phyloP scores from a whole-genome alignment of 2,329 filamentous ascomycete genomes.

The Arthrobotrys pseudoclavata region DNA sequence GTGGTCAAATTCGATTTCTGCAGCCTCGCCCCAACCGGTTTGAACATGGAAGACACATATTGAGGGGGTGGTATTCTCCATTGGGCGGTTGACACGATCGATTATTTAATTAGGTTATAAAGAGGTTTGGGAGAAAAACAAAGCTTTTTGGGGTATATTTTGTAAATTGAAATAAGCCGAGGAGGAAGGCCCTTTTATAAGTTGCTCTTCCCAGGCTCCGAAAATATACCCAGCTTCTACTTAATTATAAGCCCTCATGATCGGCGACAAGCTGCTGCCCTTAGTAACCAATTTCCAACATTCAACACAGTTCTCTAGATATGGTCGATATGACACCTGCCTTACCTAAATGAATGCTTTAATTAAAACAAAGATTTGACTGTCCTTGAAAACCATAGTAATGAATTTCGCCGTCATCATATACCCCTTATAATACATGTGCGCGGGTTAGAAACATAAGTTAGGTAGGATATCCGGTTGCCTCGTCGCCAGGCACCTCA shows the following conservation, averaged over 20 bases:
- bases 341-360: too few relatives aligned
- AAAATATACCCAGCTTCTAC: too few relatives aligned
- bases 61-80: not conserved
- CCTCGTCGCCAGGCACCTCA: not conserved
- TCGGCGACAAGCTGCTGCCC: too few relatives aligned
- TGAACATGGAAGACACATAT: not conserved
- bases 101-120: not conserved
- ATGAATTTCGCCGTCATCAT: slow-evolving; percentile 11
- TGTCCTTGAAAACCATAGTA: not conserved
- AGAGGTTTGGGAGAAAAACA: not conserved
- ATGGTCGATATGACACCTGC: too few relatives aligned
- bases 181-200: too few relatives aligned
- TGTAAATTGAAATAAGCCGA: not conserved
- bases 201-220: too few relatives aligned
- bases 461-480: not conserved
- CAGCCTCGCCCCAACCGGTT: not conserved
- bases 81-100: not conserved
- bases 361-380: not conserved
- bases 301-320: not conserved
- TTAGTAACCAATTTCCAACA: not conserved
- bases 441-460: not conserved
- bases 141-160: not conserved
- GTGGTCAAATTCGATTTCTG: slow-evolving; percentile 12
- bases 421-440: slow-evolving; percentile 19
- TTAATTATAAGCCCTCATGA: too few relatives aligned